Base-by-base conservation (phyloP, 306 rosid species). In the Glycyrrhiza uralensis region DNA sequence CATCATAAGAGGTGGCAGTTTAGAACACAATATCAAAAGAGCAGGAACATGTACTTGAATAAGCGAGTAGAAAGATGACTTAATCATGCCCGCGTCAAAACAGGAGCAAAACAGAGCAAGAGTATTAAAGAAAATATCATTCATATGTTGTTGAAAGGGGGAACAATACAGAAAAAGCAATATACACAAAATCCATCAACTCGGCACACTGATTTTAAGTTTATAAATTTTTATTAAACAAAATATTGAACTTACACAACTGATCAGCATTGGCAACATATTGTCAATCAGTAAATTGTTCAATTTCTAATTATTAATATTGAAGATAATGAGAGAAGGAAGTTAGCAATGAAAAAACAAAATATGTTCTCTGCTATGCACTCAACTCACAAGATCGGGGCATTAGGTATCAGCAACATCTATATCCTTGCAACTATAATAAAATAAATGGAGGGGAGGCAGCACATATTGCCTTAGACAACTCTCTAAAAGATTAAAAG, bases 1-100 rank as follows among this genome's bases (percentile, higher is more conserved):
- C 47, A 57, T 11, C 51, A 66, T 61, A 67, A 78, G 32, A 78
- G 58, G 44, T 10, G 30, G 35, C 29, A 6, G 23, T 49, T 38
- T 49, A 57, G 69, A 49, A 39, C 60, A 70, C 45, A 54, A 9
- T 41, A 60, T 19, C 6, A 58, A 26, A 24, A 44, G 50, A 46
- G 44, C 12, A 39, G 1, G 50, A 15, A 35, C 12, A 7, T 30
- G 20, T 17, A 70, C 26, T 29, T 38, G 17, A 70, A 73, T 35
- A 52, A 8, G 63, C 12, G 29, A 57, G 61, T 29, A 10, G 18
- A 78, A 36, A 10, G 45, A 49, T 19, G 28, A 24, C 41, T 4
- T 72, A 26, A 7, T 38, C 6, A 11, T 36, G 17, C 18, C 28
- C 55, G 24, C 1, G 64, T 7, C 35, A 67, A 58, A 49, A 18